These are phyloP conservation scores for Platanus orientalis DNA, from an alignment of 164 flowering plant genomes.

Conservation along the genomic window DNA sequence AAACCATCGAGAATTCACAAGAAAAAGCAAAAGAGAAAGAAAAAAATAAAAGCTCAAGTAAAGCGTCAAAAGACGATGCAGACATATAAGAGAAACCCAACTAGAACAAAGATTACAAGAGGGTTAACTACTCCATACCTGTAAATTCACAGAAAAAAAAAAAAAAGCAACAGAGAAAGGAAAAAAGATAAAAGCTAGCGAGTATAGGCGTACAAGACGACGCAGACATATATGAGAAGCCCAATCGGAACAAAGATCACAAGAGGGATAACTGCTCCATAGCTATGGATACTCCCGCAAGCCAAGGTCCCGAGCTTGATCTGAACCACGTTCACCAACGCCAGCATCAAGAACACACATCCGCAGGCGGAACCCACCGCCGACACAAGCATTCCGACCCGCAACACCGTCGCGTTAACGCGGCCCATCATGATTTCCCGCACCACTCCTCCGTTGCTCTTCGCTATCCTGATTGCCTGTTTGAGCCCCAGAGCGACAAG, in stretches of 20 bases:
- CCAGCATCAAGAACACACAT: conserved; percentile 67
- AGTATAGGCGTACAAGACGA: conserved; percentile 53
- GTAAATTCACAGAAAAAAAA: no score
- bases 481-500: conserved; percentile 69
- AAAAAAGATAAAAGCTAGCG: conserved; percentile 19
- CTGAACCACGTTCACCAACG: conserved; percentile 69
- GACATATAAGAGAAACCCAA: no score
- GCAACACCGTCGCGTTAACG: conserved; percentile 40
- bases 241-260: conserved; percentile 60
- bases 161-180: background rate
- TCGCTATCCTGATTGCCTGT: conserved; percentile 44
- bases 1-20: no score
- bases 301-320: conserved; percentile 68
- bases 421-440: conserved; percentile 20
- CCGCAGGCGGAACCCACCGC: conserved; percentile 70
- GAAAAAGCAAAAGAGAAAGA: no score
- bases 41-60: no score
- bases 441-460: conserved; percentile 2
- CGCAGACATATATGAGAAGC: conserved; percentile 45
- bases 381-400: conserved; percentile 51
- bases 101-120: no score
- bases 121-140: no score
- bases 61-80: no score
- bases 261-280: conserved; percentile 59
- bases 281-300: conserved; percentile 43